A percentile compares a stretch with the other conserved stretches of the same genome.
These are phyloP conservation scores for Serendipita sp. DNA, from an alignment of 768 basidiomycete genomes.

Conservation along the genomic window DNA sequence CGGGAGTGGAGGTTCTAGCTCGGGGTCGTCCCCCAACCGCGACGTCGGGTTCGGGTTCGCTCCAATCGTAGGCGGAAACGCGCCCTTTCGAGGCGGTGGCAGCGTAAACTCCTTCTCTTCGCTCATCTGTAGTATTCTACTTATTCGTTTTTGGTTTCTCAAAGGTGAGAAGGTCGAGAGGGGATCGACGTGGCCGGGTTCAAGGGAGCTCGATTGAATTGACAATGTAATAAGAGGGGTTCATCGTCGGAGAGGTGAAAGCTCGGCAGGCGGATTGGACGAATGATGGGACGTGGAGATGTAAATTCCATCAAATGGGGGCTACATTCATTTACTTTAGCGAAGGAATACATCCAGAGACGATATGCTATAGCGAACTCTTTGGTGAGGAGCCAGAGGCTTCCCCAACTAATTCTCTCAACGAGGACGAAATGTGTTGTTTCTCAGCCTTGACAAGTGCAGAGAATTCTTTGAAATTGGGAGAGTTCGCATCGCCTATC, in stretches of 20 bases:
- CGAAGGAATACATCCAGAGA: too few species aligned
- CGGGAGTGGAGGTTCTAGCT: conserved; percentile 9
- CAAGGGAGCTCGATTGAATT: too few species aligned
- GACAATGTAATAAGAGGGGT: too few species aligned
- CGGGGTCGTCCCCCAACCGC: neutral
- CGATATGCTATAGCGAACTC: neutral
- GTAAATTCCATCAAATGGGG: too few species aligned
- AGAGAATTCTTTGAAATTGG: conserved; percentile 59
- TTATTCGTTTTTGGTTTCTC: neutral
- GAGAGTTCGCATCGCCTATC: conserved; percentile 41
- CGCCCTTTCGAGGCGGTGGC: neutral
- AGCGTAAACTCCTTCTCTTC: neutral
- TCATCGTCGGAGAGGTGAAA: too few species aligned
- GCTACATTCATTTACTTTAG: too few species aligned
- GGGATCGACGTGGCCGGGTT: too few species aligned
- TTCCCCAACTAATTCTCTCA: neutral
- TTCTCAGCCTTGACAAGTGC: conserved; percentile 64
- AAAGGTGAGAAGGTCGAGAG: too few species aligned
- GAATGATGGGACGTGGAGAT: too few species aligned
- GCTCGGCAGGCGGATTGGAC: too few species aligned
- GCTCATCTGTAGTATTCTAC: neutral
- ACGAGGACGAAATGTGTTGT: conserved; percentile 24
- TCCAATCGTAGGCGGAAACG: conserved; percentile 2
- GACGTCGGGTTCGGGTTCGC: conserved; percentile 5
- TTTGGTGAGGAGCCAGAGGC: neutral